phyloP scores from a whole-genome alignment of 2,329 filamentous ascomycete genomes.

The Cryphonectria parasitica region DNA sequence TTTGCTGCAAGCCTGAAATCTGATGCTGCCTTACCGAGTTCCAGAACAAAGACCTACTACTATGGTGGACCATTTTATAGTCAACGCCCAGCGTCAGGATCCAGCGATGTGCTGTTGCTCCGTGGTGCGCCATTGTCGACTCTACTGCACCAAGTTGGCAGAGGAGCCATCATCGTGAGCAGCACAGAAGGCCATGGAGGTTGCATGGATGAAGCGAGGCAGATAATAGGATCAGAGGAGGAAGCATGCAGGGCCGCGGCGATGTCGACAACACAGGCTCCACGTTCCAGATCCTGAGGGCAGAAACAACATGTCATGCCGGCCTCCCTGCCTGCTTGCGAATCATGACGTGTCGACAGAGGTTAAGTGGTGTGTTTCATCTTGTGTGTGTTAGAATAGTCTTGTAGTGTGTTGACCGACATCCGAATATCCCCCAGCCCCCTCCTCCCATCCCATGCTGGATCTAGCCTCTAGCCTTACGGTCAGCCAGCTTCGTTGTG shows the following conservation, averaged over 20 bases:
- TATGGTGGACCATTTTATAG: neutral
- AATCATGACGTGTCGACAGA: neutral
- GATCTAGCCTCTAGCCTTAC: too few relatives aligned
- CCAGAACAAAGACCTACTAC: too few relatives aligned
- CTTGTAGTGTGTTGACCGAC: neutral
- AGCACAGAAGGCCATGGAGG: neutral
- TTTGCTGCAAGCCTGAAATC: too few relatives aligned
- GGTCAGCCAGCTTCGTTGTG: too few relatives aligned
- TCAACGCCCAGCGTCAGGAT: too few relatives aligned
- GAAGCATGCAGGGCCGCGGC: neutral
- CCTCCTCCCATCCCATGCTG: too few relatives aligned
- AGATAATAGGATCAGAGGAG: neutral
- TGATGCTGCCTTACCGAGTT: too few relatives aligned
- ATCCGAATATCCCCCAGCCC: neutral
- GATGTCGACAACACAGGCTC: neutral
- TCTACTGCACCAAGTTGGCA: too few relatives aligned
- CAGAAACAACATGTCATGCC: neutral
- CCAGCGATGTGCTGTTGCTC: too few relatives aligned
- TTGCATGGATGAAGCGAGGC: neutral
- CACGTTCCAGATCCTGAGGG: neutral
- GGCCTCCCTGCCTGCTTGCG: neutral
- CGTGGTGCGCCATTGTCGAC: too few relatives aligned
- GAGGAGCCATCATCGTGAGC: neutral
- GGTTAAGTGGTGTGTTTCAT: neutral
- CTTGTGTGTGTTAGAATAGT: neutral